Conservation (phyloP, 768 basidiomycete species). For the Lentinula edodes region DNA sequence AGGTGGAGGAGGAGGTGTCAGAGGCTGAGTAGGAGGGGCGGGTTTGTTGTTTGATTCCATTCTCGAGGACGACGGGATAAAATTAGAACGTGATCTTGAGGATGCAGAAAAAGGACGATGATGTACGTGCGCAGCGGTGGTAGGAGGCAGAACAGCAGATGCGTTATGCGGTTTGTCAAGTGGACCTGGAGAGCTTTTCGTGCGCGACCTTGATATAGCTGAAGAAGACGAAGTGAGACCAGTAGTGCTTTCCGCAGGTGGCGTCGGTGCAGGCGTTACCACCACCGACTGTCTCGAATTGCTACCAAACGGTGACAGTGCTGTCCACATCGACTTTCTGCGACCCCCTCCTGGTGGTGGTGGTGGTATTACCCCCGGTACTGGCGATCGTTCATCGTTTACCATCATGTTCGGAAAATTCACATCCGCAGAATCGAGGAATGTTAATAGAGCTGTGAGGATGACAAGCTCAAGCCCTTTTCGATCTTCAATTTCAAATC, state of each 20-base stretch:
- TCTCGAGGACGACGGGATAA: too few species aligned
- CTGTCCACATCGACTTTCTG: neutral
- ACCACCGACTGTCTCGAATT: neutral
- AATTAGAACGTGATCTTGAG: neutral
- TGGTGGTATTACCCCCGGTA: too few species aligned
- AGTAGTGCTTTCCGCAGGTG: neutral
- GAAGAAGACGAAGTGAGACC: neutral
- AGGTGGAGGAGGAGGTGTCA: slow-evolving; percentile 32
- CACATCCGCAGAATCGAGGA: slow-evolving; percentile 63
- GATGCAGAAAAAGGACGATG: neutral
- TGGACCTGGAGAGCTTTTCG: neutral
- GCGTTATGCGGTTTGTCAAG: neutral
- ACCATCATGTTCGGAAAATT: too few species aligned
- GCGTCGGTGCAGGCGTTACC: neutral
- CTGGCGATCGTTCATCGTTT: too few species aligned
- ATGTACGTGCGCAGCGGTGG: neutral
- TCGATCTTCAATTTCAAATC: slow-evolving; percentile 80
- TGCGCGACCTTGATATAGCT: neutral
- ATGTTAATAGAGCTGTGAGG: slow-evolving; percentile 68
- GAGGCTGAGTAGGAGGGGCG: slow-evolving; percentile 1
- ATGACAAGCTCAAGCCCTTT: slow-evolving; percentile 84
- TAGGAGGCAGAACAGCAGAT: neutral
- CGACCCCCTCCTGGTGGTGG: neutral
- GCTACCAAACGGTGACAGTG: neutral
- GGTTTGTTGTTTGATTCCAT: neutral